phyloP scores from a whole-genome alignment of 495 filamentous ascomycete genomes.

The Trichoderma asperelloides region DNA sequence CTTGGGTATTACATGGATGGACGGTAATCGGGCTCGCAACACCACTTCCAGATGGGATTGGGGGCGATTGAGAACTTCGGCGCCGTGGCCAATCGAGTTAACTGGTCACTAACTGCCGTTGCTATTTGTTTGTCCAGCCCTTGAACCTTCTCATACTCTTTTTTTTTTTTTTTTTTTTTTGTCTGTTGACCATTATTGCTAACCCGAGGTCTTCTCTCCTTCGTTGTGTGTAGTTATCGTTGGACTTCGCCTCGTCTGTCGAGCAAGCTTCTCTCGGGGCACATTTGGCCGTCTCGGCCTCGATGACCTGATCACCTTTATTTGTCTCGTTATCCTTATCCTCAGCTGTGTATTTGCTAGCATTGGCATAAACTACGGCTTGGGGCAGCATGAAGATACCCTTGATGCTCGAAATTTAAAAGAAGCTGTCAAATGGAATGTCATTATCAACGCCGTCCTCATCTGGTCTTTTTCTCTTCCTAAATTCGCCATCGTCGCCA shows the following conservation, averaged over 20 bases:
- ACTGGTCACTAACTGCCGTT: slow-evolving; percentile 7
- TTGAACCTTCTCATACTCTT: not conserved
- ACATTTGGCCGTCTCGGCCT: slow-evolving; percentile 17
- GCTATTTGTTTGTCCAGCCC: not conserved
- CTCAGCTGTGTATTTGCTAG: slow-evolving; percentile 16
- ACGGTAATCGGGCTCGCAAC: slow-evolving; percentile 2
- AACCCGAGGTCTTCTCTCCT: not conserved
- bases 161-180: not conserved
- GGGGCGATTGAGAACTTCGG: slow-evolving; percentile 8
- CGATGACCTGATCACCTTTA: slow-evolving; percentile 19
- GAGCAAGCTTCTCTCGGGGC: slow-evolving; percentile 11
- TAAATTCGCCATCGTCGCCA: slow-evolving; percentile 23
- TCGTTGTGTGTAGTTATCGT: slow-evolving; percentile 15
- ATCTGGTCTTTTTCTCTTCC: slow-evolving; percentile 24
- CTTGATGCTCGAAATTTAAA: slow-evolving; percentile 9
- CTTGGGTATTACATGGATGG: slow-evolving; percentile 1
- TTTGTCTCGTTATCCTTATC: slow-evolving; percentile 18
- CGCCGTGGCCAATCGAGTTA: slow-evolving; percentile 3
- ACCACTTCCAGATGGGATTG: slow-evolving; percentile 6
- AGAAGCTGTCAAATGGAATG: slow-evolving; percentile 20
- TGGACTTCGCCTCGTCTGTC: slow-evolving; percentile 16
- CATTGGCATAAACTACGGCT: slow-evolving; percentile 16
- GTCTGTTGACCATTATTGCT: not conserved
- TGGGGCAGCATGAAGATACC: slow-evolving; percentile 16
- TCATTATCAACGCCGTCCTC: slow-evolving; percentile 18